These are phyloP conservation scores for Biscogniauxia marginata DNA, from an alignment of 2,329 filamentous ascomycete genomes.

Conservation along the genomic window DNA sequence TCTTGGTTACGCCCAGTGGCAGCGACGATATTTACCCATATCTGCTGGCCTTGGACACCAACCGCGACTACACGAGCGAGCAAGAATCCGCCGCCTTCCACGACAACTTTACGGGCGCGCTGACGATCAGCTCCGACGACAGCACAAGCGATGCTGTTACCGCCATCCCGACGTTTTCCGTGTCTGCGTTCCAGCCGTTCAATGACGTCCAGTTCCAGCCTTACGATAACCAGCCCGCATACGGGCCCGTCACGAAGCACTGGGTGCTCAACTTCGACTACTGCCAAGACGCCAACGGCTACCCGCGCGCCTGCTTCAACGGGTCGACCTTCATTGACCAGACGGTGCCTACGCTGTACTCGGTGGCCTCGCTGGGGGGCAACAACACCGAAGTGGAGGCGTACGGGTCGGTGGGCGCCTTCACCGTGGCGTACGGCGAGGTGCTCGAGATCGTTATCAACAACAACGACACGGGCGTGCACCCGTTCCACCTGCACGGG, in stretches of 20 bases:
- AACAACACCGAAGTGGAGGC: slow-evolving; percentile 41
- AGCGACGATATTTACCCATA: slow-evolving; percentile 43
- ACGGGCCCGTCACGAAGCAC: slow-evolving; percentile 52
- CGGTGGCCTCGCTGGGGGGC: slow-evolving; percentile 57
- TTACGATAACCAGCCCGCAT: slow-evolving; percentile 48
- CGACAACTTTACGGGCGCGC: slow-evolving; percentile 44
- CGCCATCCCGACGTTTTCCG: too few species aligned
- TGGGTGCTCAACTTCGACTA: slow-evolving; percentile 58
- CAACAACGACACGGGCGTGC: slow-evolving; percentile 45
- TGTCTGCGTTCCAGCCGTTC: slow-evolving; percentile 46
- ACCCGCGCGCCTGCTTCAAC: slow-evolving; percentile 63
- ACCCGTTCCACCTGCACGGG: slow-evolving; percentile 55
- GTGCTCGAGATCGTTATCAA: slow-evolving; percentile 50
- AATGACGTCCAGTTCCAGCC: slow-evolving; percentile 63
- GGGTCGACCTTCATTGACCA: slow-evolving; percentile 65
- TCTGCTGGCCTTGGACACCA: slow-evolving; percentile 43
- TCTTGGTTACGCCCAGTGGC: slow-evolving; percentile 42
- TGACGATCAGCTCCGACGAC: slow-evolving; percentile 37
- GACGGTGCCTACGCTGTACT: slow-evolving; percentile 70
- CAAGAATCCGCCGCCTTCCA: slow-evolving; percentile 17
- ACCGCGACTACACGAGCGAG: slow-evolving; percentile 39
- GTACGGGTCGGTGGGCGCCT: slow-evolving; percentile 45
- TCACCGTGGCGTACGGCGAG: slow-evolving; percentile 38
- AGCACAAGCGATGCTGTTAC: too few species aligned
- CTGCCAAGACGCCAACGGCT: slow-evolving; percentile 59